Evolutionary conservation across 495 filamentous ascomycete genomes (phyloP).

Genomic region (Hyaloscypha hepaticicola): DNA sequence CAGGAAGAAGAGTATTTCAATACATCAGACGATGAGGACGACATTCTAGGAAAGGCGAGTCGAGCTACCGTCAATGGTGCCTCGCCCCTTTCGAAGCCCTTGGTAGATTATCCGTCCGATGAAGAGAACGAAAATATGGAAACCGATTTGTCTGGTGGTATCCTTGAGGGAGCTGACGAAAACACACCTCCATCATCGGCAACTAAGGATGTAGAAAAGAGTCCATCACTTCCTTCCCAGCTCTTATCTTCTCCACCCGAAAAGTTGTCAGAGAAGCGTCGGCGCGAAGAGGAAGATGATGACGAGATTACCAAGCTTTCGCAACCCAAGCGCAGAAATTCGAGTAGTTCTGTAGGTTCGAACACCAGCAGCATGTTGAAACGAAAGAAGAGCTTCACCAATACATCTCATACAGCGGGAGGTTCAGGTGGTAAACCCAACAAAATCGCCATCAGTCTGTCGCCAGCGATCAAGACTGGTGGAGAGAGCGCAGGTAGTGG

Average conservation of each 20-base stretch:
- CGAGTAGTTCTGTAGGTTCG: constrained; percentile 24
- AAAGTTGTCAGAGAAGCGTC: constrained; percentile 83
- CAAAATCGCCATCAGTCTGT: constrained; percentile 34
- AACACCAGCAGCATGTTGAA: constrained; percentile 17
- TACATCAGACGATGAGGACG: constrained; percentile 82
- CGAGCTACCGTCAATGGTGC: constrained; percentile 41
- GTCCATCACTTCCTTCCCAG: not conserved
- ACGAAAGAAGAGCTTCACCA: constrained; percentile 31
- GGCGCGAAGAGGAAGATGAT: constrained; percentile 85
- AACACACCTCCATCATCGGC: constrained; percentile 16
- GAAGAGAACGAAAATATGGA: constrained; percentile 63
- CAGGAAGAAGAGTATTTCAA: constrained; percentile 96
- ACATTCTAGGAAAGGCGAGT: constrained; percentile 40
- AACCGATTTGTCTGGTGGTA: constrained; percentile 21
- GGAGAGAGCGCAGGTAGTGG: constrained; percentile 25
- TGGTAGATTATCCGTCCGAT: constrained; percentile 91
- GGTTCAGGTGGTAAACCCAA: constrained; percentile 18
- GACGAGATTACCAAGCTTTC: constrained; percentile 73
- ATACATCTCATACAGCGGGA: constrained; percentile 19
- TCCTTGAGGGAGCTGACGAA: constrained; percentile 4
- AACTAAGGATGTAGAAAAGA: constrained; percentile 9
- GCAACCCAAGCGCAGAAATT: constrained; percentile 32
- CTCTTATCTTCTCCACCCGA: constrained; percentile 56
- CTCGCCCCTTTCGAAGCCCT: constrained; percentile 62
- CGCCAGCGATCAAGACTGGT: constrained; percentile 32